A percentile compares a stretch with the other conserved stretches of the same genome.
phyloP scores from a whole-genome alignment of 2,329 filamentous ascomycete genomes.

The Clarireedia monteithiana region DNA sequence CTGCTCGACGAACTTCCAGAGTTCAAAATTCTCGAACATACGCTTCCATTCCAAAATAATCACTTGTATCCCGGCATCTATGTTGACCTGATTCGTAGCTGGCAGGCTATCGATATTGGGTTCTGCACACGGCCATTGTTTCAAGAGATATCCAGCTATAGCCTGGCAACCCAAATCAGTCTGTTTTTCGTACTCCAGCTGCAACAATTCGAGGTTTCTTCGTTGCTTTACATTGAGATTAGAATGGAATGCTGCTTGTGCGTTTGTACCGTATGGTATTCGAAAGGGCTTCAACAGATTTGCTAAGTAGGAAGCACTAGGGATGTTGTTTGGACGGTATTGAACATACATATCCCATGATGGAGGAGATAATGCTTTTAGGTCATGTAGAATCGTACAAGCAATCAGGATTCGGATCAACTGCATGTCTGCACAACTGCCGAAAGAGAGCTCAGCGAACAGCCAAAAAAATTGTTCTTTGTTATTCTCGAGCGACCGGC shows the following conservation, averaged over 20 bases:
- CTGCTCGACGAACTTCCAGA: conserved; percentile 36
- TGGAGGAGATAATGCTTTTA: conserved; percentile 34
- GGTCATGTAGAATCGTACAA: conserved; percentile 34
- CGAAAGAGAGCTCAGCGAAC: conserved; percentile 38
- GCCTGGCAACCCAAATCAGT: conserved; percentile 30
- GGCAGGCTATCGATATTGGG: conserved; percentile 28
- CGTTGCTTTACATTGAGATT: conserved; percentile 10
- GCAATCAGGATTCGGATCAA: conserved; percentile 37
- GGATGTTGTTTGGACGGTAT: conserved; percentile 31
- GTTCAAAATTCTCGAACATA: conserved; percentile 39
- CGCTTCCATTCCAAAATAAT: conserved; percentile 41
- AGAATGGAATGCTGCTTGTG: conserved; percentile 4
- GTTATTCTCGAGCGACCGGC: conserved; percentile 23
- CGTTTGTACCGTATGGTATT: conserved; percentile 25
- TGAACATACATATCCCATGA: conserved; percentile 28
- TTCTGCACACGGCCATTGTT: conserved; percentile 38
- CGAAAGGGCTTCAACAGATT: conserved; percentile 29
- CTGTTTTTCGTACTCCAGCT: conserved; percentile 27
- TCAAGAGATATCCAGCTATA: conserved; percentile 35
- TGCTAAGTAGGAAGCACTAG: conserved; percentile 28
- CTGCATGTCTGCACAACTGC: conserved; percentile 31
- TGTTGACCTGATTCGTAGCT: conserved; percentile 31
- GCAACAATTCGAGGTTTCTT: conserved; percentile 18
- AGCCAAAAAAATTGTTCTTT: conserved; percentile 38
- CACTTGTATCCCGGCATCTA: conserved; percentile 31